Percentiles rank a stretch among this genome's conserved stretches.
Evolutionary conservation across 371 early-diverging fungal species (phyloP).

Genomic region (Apophysomyces sp.): DNA sequence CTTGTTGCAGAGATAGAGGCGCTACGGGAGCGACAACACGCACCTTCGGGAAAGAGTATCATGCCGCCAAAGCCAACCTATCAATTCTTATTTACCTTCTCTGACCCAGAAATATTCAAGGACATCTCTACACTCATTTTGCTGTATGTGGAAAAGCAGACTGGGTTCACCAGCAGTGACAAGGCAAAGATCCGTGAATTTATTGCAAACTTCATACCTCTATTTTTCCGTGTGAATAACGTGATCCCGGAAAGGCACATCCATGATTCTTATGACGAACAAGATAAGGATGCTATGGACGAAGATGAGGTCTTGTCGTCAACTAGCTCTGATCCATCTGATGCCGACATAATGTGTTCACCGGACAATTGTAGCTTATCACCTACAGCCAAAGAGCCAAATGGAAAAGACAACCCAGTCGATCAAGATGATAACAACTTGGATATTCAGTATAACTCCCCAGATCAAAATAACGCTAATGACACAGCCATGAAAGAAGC

Average conservation of each 20-base stretch:
- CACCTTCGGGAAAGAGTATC: slow-evolving; percentile 9
- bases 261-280: slow-evolving; percentile 26
- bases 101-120: slow-evolving; percentile 60
- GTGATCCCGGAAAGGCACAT: slow-evolving; percentile 36
- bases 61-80: slow-evolving; percentile 35
- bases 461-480: too few relatives aligned
- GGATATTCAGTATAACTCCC: too few relatives aligned
- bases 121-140: slow-evolving; percentile 63
- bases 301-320: slow-evolving; percentile 37
- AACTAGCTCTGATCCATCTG: slow-evolving; percentile 39
- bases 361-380: slow-evolving; percentile 25
- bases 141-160: slow-evolving; percentile 48
- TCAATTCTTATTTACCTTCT: slow-evolving; percentile 65
- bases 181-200: slow-evolving; percentile 75
- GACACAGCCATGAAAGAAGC: too few relatives aligned
- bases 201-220: slow-evolving; percentile 69
- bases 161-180: slow-evolving; percentile 58
- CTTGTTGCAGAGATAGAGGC: slow-evolving; percentile 85
- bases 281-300: slow-evolving; percentile 30
- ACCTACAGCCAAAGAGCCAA: too few relatives aligned
- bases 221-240: slow-evolving; percentile 66
- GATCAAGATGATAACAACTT: too few relatives aligned
- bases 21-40: slow-evolving; percentile 41
- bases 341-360: slow-evolving; percentile 29
- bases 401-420: too few relatives aligned